Evolutionary conservation across 169 alveolate genomes (phyloP), one percentile per base, ranked within the genome.

Genomic region (Prorocentrum cordatum): DNA sequence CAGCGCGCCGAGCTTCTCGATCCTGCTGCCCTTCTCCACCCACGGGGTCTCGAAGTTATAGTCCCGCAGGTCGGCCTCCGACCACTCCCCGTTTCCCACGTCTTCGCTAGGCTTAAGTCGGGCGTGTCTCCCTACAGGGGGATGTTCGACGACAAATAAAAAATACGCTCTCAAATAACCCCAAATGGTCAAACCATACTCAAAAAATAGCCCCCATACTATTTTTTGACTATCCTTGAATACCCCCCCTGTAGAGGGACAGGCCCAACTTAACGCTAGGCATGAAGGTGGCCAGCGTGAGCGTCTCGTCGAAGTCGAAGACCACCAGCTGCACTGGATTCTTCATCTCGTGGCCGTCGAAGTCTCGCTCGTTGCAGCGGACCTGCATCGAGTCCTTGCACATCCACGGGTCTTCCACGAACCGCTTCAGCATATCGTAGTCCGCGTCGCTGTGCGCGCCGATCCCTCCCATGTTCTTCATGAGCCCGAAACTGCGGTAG

Each of bases 371-470:
- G 24, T 77, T 72, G 61, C 87, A 77, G 18, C 87, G 85, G 42
- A 73, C 29, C 26, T 77, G 87, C 73, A 77, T 38, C 47, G 87
- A 58, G 64, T 77, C 87, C 75, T 77, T 77, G 73, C 87, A 77
- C 87, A 77, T 77, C 87, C 87, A 77, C 26, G 87, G 87, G 62
- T 77, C 87, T 62, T 77, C 87, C 68, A 77, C 87, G 31, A 77
- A 77, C 27, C 87, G 87, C 45, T 77, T 77, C 73, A 77, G 45
- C 42, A 73, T 77, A 47, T 80, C 90, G 64, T 80, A 80, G 42
- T 80, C 90, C 38, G 90, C 90, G 24, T 80, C 90, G 39, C 39
- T 66, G 58, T 80, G 90, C 32, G 90, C 90, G 4, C 90, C 90
- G 20, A 80, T 80, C 36, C 90, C 90, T 36, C 90, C 90, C 90